Evolutionary conservation across 2,329 filamentous ascomycete genomes (phyloP).

Genomic region (Trematosphaeria pertusa): DNA sequence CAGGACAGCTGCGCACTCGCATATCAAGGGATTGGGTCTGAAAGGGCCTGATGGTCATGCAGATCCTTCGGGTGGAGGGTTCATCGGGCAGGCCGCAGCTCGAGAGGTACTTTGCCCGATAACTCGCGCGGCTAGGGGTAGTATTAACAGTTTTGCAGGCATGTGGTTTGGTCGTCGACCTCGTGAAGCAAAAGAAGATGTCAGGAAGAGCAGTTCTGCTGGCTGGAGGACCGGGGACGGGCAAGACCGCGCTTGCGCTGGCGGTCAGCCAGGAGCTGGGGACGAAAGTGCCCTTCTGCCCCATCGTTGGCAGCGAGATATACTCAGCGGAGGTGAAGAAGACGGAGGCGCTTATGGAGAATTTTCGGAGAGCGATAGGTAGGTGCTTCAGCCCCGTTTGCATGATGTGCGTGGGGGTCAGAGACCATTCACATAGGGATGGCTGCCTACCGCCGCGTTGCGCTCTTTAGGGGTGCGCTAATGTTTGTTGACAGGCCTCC

Average conservation of each 20-base stretch:
- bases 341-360: conserved; percentile 99
- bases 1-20: conserved; percentile 93
- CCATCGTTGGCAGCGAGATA: conserved; percentile 96
- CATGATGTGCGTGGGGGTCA: neutral
- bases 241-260: conserved; percentile 94
- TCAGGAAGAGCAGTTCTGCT: conserved; percentile 91
- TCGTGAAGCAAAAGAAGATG: conserved; percentile 98
- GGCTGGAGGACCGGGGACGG: conserved; percentile 89
- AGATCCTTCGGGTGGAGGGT: conserved; percentile 74
- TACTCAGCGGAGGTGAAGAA: conserved; percentile 99
- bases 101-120: conserved; percentile 72
- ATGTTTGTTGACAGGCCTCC: conserved; percentile 62
- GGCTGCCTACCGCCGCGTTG: neutral
- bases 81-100: conserved; percentile 86
- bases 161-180: conserved; percentile 92
- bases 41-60: conserved; percentile 80
- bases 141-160: conserved; percentile 62
- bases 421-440: neutral
- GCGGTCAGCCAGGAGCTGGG: conserved; percentile 97
- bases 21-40: conserved; percentile 94
- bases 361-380: conserved; percentile 96
- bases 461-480: conserved; percentile 5
- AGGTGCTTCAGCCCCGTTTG: conserved; percentile 21
- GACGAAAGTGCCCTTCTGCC: conserved; percentile 97
- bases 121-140: neutral